Percentiles rank a stretch among this genome's conserved stretches.
Conservation (phyloP, 2,329 filamentous ascomycete species). For the Microdochium trichocladiopsis region DNA sequence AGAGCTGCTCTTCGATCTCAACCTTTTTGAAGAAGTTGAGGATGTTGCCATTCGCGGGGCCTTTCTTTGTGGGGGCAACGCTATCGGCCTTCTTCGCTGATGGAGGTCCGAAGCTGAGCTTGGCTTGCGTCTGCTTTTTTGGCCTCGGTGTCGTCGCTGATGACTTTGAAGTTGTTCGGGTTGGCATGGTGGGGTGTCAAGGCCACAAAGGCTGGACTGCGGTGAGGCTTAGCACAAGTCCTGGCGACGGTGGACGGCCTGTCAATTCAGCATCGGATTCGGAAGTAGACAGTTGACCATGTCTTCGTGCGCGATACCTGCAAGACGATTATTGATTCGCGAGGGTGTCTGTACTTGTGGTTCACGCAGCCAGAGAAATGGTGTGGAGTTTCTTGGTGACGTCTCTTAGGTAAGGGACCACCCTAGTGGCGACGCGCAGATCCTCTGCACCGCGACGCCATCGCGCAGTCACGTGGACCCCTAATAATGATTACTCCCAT, state of each 20-base stretch:
- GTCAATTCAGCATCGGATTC: too few species aligned
- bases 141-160: neutral
- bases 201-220: neutral
- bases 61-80: conserved; percentile 21
- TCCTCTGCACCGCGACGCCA: neutral
- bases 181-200: neutral
- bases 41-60: conserved; percentile 55
- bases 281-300: too few species aligned
- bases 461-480: neutral
- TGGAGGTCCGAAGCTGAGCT: conserved; percentile 18
- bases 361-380: neutral
- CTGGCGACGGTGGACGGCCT: too few species aligned
- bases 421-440: neutral
- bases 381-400: neutral
- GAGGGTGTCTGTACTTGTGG: neutral
- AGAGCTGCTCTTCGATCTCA: conserved; percentile 52
- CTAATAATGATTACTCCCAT: neutral
- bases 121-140: conserved; percentile 12
- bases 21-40: conserved; percentile 70
- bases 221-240: too few species aligned
- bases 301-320: too few species aligned
- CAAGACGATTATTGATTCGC: too few species aligned
- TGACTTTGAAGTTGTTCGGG: neutral
- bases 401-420: neutral
- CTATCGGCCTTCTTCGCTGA: conserved; percentile 12